Percentiles rank a stretch among this genome's conserved stretches.
Evolutionary conservation across 2,329 filamentous ascomycete genomes (phyloP).

Genomic region (Penicillium brasilianum): DNA sequence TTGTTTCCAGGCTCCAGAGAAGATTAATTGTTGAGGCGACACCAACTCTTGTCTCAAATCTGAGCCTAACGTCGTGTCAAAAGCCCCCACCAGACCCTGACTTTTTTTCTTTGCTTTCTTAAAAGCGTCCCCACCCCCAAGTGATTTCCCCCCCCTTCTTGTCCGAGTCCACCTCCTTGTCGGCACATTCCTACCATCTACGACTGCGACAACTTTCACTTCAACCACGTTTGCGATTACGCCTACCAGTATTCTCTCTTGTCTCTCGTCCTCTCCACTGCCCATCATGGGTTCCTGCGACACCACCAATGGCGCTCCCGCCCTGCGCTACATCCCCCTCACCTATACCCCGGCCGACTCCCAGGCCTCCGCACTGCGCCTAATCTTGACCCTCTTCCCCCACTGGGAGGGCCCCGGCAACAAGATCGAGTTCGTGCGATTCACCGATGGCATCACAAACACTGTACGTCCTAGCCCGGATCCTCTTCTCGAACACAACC

Average conservation of each 20-base stretch:
- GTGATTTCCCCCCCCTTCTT: conserved; percentile 3
- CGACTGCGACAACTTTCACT: conserved; percentile 1
- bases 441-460: conserved; percentile 98
- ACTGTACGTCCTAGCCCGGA: conserved; percentile 60
- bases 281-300: conserved; percentile 36
- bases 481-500: background rate
- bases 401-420: conserved; percentile 79
- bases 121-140: background rate
- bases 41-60: conserved; percentile 13
- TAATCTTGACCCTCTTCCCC: conserved; percentile 79
- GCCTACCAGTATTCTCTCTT: background rate
- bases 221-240: background rate
- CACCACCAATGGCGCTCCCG: conserved; percentile 20
- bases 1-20: conserved; percentile 13
- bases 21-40: conserved; percentile 7
- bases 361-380: conserved; percentile 75
- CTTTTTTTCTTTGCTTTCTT: conserved; percentile 12
- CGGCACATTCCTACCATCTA: conserved; percentile 3
- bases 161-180: background rate
- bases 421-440: conserved; percentile 81
- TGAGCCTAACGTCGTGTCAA: conserved; percentile 12
- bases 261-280: conserved; percentile 3
- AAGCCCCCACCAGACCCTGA: conserved; percentile 10
- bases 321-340: conserved; percentile 67
- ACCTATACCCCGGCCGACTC: conserved; percentile 79